Conservation (phyloP, 768 basidiomycete species). For the Termitomyces sp. region DNA sequence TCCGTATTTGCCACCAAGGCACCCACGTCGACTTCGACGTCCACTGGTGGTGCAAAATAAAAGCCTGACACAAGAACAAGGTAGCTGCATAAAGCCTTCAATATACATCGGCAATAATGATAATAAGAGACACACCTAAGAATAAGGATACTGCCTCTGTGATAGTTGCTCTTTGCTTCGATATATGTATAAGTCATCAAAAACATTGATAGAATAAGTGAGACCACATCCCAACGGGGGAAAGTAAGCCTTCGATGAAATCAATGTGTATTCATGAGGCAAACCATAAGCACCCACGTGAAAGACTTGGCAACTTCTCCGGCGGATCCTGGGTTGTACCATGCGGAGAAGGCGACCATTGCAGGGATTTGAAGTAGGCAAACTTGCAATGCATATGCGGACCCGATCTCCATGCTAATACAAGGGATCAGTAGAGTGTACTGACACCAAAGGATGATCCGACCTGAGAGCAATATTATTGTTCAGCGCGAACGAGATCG, state of each 20-base stretch:
- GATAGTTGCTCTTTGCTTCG: constrained; percentile 98
- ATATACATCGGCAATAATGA: not conserved
- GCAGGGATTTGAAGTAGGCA: constrained; percentile 96
- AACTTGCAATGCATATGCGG: constrained; percentile 97
- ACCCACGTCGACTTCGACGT: constrained; percentile 33
- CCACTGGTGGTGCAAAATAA: constrained; percentile 73
- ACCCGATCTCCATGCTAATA: constrained; percentile 96
- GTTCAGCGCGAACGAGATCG: constrained; percentile 94
- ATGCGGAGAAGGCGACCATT: constrained; percentile 98
- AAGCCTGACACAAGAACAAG: constrained; percentile 89
- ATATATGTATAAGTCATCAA: constrained; percentile 98
- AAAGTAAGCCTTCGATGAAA: constrained; percentile 72
- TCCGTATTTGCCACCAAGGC: constrained; percentile 12
- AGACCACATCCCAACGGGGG: constrained; percentile 97
- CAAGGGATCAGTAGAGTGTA: not conserved
- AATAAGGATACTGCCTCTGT: constrained; percentile 92
- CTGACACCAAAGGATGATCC: not conserved
- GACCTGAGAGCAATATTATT: constrained; percentile 96
- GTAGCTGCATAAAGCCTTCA: constrained; percentile 51
- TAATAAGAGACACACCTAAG: constrained; percentile 54
- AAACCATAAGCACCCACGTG: constrained; percentile 56
- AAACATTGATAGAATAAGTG: constrained; percentile 94
- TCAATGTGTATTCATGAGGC: not conserved
- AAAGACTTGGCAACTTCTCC: constrained; percentile 87
- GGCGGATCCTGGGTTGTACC: constrained; percentile 84